A percentile compares a stretch with the other conserved stretches of the same genome.
Conservation (phyloP, 2,329 filamentous ascomycete species). For the Monosporascus ibericus region DNA sequence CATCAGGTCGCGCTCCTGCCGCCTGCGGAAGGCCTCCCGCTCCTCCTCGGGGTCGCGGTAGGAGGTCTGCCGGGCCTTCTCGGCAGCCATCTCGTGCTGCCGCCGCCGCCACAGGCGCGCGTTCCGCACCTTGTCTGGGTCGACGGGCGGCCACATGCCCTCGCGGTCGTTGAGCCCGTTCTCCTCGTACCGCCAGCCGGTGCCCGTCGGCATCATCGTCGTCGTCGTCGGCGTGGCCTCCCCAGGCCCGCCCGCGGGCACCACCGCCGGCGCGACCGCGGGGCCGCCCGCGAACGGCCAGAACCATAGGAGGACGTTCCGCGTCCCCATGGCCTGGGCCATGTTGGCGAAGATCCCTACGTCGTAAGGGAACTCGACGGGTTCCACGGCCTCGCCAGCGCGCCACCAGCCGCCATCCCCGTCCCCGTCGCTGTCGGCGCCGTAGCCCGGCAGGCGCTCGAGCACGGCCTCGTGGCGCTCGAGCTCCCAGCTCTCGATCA, state of each 20-base stretch:
- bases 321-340: constrained; percentile 67
- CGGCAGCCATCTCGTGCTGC: constrained; percentile 22
- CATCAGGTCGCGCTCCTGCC: constrained; percentile 42
- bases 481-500: constrained; percentile 74
- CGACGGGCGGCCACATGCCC: constrained; percentile 56
- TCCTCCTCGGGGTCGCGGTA: constrained; percentile 32
- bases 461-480: constrained; percentile 57
- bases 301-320: constrained; percentile 62
- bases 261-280: constrained; percentile 24
- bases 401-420: constrained; percentile 30
- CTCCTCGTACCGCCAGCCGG: constrained; percentile 60
- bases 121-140: constrained; percentile 54
- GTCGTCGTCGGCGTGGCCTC: constrained; percentile 2
- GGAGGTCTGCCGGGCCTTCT: constrained; percentile 2
- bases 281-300: constrained; percentile 57
- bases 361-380: constrained; percentile 78
- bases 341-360: constrained; percentile 70
- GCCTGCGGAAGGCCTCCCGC: constrained; percentile 41
- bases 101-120: constrained; percentile 29
- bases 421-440: constrained; percentile 28
- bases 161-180: constrained; percentile 68
- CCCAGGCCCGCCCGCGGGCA: constrained; percentile 5
- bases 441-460: constrained; percentile 35
- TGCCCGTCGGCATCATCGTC: constrained; percentile 19
- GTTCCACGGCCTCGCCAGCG: constrained; percentile 35